These are phyloP conservation scores for Calendula officinalis DNA, from an alignment of 129 eudicot genomes.

Conservation along the genomic window DNA sequence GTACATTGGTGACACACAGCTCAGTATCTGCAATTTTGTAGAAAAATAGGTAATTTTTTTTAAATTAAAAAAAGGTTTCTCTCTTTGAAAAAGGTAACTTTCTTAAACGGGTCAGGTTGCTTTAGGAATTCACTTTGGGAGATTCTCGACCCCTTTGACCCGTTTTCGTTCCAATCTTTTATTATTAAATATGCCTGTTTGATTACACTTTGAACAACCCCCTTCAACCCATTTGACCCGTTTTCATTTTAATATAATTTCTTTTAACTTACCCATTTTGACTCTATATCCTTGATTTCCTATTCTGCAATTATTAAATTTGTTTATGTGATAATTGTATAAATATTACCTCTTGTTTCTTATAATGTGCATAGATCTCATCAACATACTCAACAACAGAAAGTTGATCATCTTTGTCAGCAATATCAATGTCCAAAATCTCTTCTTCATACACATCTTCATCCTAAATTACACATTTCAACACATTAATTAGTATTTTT, in stretches of 20 bases:
- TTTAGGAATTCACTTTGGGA: neutral
- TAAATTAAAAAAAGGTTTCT: too few relatives aligned
- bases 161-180: neutral
- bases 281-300: neutral
- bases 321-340: neutral
- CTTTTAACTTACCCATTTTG: neutral
- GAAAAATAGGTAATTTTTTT: neutral
- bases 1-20: slow-evolving; percentile 72
- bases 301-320: neutral
- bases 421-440: slow-evolving; percentile 52
- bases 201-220: neutral
- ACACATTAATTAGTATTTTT: neutral
- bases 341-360: slow-evolving; percentile 49
- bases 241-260: neutral
- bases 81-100: too few relatives aligned
- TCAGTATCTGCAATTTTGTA: slow-evolving; percentile 40
- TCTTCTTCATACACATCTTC: slow-evolving; percentile 64
- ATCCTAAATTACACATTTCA: slow-evolving; percentile 34
- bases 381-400: slow-evolving; percentile 65
- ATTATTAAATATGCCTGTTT: neutral
- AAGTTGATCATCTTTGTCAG: slow-evolving; percentile 52
- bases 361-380: slow-evolving; percentile 54
- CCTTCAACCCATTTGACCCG: neutral
- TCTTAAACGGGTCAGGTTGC: neutral
- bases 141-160: neutral